Evolutionary conservation across 2,329 filamentous ascomycete species (phyloP).

Genomic region (Penicillium hesseltinei): DNA sequence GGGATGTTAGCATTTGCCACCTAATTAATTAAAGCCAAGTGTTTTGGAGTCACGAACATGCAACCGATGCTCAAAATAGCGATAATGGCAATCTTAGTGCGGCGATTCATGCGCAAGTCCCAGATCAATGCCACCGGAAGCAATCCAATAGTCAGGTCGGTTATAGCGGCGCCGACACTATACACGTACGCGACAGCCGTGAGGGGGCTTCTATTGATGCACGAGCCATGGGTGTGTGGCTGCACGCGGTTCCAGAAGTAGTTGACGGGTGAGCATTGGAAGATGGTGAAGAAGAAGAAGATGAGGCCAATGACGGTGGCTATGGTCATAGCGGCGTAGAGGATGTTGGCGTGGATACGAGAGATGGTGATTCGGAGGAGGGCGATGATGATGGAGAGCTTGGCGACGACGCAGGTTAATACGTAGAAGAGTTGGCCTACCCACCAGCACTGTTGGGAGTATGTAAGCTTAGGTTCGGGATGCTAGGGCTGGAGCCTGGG

Average conservation of each 20-base stretch:
- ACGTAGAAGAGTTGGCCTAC: slow-evolving; percentile 54
- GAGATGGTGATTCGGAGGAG: slow-evolving; percentile 51
- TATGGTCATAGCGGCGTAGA: slow-evolving; percentile 45
- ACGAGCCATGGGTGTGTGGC: slow-evolving; percentile 35
- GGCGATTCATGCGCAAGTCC: slow-evolving; percentile 53
- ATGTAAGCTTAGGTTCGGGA: background rate
- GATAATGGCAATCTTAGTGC: slow-evolving; percentile 52
- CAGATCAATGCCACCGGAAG: slow-evolving; percentile 55
- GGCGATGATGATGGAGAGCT: slow-evolving; percentile 52
- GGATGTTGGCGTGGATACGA: slow-evolving; percentile 46
- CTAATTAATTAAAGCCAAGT: background rate
- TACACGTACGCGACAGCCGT: slow-evolving; percentile 54
- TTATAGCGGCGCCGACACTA: slow-evolving; percentile 45
- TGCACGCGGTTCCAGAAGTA: slow-evolving; percentile 48
- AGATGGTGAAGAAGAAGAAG: slow-evolving; percentile 51
- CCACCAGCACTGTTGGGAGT: slow-evolving; percentile 44
- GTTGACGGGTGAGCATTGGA: slow-evolving; percentile 51
- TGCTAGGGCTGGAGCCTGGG: background rate
- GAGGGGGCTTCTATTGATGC: slow-evolving; percentile 46
- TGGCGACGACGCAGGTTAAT: slow-evolving; percentile 46
- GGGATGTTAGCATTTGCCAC: slow-evolving; percentile 16
- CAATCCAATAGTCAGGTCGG: slow-evolving; percentile 53
- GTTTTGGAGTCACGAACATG: slow-evolving; percentile 31
- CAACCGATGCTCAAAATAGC: slow-evolving; percentile 56
- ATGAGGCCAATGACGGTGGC: slow-evolving; percentile 45